A percentile compares a stretch with the other conserved stretches of the same genome.
phyloP scores from a whole-genome alignment of 129 eudicot genomes.

The Apium graveolens region DNA sequence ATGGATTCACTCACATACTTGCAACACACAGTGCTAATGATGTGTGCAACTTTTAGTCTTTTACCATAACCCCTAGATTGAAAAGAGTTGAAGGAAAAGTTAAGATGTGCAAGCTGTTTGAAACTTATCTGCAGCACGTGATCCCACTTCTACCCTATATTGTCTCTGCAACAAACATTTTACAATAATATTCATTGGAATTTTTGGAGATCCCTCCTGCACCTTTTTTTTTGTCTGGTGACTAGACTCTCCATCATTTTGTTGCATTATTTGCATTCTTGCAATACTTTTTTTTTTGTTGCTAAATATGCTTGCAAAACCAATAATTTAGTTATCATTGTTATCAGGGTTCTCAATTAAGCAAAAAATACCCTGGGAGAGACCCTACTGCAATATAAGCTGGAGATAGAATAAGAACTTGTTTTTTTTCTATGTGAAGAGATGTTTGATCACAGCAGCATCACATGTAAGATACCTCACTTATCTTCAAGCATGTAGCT shows the following conservation, averaged over 20 bases:
- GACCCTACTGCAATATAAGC: neutral
- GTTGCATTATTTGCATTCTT: neutral
- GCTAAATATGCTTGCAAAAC: too few relatives aligned
- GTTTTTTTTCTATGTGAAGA: neutral
- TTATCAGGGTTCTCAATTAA: neutral
- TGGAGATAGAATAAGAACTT: neutral
- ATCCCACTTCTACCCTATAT: neutral
- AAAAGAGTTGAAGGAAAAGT: neutral
- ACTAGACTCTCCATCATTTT: neutral
- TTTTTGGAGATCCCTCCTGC: conserved; percentile 2
- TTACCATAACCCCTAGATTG: neutral
- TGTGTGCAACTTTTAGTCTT: too few relatives aligned
- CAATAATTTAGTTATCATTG: neutral
- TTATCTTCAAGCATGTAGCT: neutral
- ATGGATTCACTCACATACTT: too few relatives aligned
- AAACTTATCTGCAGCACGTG: neutral
- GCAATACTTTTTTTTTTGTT: too few relatives aligned
- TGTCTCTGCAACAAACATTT: neutral
- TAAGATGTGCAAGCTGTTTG: neutral
- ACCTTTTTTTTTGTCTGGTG: neutral
- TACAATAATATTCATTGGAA: neutral
- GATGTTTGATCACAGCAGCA: conserved; percentile 5
- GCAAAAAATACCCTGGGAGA: neutral
- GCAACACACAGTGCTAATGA: too few relatives aligned
- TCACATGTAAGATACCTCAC: neutral